These are phyloP conservation scores for Arthrinium puccinioides DNA, from an alignment of 2,329 filamentous ascomycete species.

Conservation along the genomic window DNA sequence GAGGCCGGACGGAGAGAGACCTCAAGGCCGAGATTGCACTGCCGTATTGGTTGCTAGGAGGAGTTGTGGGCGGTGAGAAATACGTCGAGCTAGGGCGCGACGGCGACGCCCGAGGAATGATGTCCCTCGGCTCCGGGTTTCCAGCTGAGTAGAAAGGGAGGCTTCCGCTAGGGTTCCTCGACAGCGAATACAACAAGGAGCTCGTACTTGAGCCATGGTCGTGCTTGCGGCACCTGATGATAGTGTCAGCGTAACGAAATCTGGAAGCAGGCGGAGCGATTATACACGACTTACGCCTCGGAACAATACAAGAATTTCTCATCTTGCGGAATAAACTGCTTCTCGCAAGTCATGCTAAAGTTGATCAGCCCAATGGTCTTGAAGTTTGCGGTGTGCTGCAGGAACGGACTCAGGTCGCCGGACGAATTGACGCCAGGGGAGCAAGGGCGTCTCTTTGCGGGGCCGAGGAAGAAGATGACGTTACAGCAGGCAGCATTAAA, in stretches of 20 bases:
- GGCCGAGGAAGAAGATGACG: conserved; percentile 1
- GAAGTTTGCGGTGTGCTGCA: conserved; percentile 22
- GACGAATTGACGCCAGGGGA: conserved; percentile 12
- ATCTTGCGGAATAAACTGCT: conserved; percentile 54
- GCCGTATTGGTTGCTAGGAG: conserved; percentile 35
- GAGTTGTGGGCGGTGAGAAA: conserved; percentile 46
- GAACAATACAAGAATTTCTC: conserved; percentile 56
- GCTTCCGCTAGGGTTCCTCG: conserved; percentile 21
- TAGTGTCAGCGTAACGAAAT: conserved; percentile 15
- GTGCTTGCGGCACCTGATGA: conserved; percentile 43
- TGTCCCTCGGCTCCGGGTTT: conserved; percentile 49
- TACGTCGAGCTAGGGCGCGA: conserved; percentile 51
- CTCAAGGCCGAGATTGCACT: conserved; percentile 49
- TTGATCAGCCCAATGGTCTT: background rate
- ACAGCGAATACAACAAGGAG: conserved; percentile 18
- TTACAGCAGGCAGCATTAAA: too few species aligned
- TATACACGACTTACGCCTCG: conserved; percentile 54
- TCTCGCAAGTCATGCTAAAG: conserved; percentile 58
- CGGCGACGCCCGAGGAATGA: conserved; percentile 56
- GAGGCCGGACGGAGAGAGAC: conserved; percentile 45
- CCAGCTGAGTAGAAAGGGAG: conserved; percentile 38
- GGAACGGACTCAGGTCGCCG: conserved; percentile 23
- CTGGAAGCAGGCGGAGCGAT: too few species aligned
- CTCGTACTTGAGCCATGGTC: conserved; percentile 36
- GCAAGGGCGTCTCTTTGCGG: conserved; percentile 7